These are phyloP conservation scores for Dispira simplex DNA, from an alignment of 192 early-diverging fungal species.

Conservation along the genomic window DNA sequence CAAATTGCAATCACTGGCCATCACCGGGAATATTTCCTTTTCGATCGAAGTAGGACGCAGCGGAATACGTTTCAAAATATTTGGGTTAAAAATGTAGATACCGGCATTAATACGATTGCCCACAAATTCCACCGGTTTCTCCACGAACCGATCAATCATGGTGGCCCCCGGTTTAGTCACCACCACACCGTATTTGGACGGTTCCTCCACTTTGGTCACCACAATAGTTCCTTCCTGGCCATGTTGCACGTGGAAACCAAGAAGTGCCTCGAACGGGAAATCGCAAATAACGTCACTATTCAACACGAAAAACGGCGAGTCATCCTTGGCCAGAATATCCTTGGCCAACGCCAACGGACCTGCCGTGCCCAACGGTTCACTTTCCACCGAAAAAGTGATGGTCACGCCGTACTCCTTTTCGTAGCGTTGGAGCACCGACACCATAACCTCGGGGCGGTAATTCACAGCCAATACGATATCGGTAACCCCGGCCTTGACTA, in stretches of 20 bases:
- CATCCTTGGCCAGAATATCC: conserved; percentile 81
- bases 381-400: conserved; percentile 95
- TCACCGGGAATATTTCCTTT: conserved; percentile 90
- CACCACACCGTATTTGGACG: conserved; percentile 98
- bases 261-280: conserved; percentile 83
- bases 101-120: conserved; percentile 98
- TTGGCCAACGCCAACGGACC: conserved; percentile 92
- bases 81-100: conserved; percentile 94
- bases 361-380: conserved; percentile 89
- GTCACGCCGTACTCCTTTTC: conserved; percentile 81
- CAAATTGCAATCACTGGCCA: conserved; percentile 75
- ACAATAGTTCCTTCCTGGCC: conserved; percentile 93
- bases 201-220: conserved; percentile 94
- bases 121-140: conserved; percentile 92
- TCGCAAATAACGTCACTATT: conserved; percentile 99
- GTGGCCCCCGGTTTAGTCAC: conserved; percentile 55
- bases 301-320: conserved; percentile 94
- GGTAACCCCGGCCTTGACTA: conserved; percentile 91
- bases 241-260: conserved; percentile 82
- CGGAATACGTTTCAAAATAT: conserved; percentile 82
- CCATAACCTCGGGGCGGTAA: conserved; percentile 98
- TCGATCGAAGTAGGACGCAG: conserved; percentile 95
- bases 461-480: conserved; percentile 98
- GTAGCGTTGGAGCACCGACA: conserved; percentile 79
- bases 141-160: conserved; percentile 87